Conservation (phyloP, 257 asterid genomes). For the Scutellaria galericulata region DNA sequence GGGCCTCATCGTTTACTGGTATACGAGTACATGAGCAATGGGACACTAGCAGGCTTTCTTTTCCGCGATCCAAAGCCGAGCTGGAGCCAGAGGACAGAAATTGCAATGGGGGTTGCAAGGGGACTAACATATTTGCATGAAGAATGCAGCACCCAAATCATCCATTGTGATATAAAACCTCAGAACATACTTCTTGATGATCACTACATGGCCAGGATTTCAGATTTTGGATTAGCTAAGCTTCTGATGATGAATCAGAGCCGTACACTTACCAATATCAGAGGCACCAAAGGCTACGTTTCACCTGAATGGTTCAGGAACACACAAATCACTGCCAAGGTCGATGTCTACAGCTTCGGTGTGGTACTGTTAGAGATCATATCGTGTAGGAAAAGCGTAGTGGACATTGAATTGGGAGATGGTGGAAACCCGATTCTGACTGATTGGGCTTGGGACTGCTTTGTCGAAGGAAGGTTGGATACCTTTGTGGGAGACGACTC, state of each 20-base stretch:
- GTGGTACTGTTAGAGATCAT: constrained; percentile 60
- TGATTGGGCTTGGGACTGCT: constrained; percentile 62
- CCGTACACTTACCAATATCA: constrained; percentile 41
- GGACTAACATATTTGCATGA: constrained; percentile 60
- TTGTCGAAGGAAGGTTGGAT: constrained; percentile 39
- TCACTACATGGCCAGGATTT: constrained; percentile 44
- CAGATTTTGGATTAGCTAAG: constrained; percentile 69
- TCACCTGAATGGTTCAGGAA: constrained; percentile 74
- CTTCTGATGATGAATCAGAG: constrained; percentile 53
- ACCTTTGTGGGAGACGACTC: constrained; percentile 43
- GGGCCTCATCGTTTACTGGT: constrained; percentile 51
- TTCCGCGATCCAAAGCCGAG: constrained; percentile 44
- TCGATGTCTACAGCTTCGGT: constrained; percentile 68
- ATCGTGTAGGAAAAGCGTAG: constrained; percentile 43
- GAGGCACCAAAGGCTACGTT: constrained; percentile 69
- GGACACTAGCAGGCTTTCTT: constrained; percentile 49
- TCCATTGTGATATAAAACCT: constrained; percentile 67
- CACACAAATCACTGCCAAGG: constrained; percentile 45
- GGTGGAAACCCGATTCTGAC: constrained; percentile 40
- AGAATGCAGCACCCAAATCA: constrained; percentile 58
- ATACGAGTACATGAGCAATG: constrained; percentile 56
- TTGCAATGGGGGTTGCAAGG: constrained; percentile 52
- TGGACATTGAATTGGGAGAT: constrained; percentile 33
- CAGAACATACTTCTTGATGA: constrained; percentile 66
- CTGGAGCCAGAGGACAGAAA: constrained; percentile 58